Evolutionary conservation across 495 filamentous ascomycete species (phyloP), one percentile per base, ranked within the genome.

Genomic region (Penicillium bovifimosum): DNA sequence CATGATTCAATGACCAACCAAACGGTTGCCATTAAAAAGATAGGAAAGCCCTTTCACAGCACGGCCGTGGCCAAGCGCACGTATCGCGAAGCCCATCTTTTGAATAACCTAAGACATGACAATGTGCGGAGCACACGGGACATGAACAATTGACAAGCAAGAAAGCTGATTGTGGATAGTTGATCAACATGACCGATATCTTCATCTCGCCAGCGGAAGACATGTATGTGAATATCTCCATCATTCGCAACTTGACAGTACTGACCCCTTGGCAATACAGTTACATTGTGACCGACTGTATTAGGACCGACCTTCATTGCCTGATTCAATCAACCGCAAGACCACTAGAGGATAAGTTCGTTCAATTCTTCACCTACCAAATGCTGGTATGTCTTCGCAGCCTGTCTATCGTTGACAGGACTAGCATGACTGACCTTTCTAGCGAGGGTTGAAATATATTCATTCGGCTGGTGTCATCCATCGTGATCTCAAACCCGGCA

Each of bases 171-270:
- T 9, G 41, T 34, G 56, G 49, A 57, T 56, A 95, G 89, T 83
- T 96, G 62, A 95, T 96, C 61, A 91, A 87, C 56, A 78, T 96
- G 54, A 93, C 86, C 72, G 90, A 96, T 67, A 95, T 96, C 75
- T 96, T 95, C 76, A 95, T 96, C 66, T 96, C 90, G 5, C 90
- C 90, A 13, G 80, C 95, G 38, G 90, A 96, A 72, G 90, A 96
- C 64, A 89, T 96, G 88, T 95, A 79, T 39, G 84, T 28, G 65
- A 42, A 52, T n/a, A n/a, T n/a, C 40, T 2, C 20, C 3, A 16
- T 9, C n/a, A 5, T 13, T 49, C 27, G 24, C 33, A 2, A 9
- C 16, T 13, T 13, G 1, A 13, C 32, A 13, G 18, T 32, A 11
- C 47, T 31, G n/a, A 57, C 13, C 9, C 9, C 13, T 4, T 43